Base-by-base conservation (phyloP, 176 grass and related monocot genomes). In the Lolium perenne region DNA sequence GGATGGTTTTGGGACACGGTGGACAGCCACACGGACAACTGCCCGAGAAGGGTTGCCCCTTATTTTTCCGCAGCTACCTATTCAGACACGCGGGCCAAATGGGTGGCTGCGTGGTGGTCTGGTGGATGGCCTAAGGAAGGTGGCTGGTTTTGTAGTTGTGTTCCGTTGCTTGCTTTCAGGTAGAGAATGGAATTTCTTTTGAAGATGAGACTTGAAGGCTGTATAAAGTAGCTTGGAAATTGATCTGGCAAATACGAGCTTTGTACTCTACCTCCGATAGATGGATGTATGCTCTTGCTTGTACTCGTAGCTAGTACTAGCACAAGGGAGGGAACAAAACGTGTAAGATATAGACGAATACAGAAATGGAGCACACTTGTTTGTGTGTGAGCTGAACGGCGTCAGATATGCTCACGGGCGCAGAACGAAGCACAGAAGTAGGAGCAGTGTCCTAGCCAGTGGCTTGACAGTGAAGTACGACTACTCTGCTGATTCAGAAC, bases 121-220 rank as follows among this genome's bases (percentile, higher is more conserved):
- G 32, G 32, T 35, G 32, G 32, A 35, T 35, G 32, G 32, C 32
- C 32, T 35, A 35, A 35, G 32, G 32, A 35, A 35, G 32, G 32
- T 35, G 32, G 32, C 48, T 68, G 20, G 32, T 29, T 75, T 75
- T 21, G 4, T n/a, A 8, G 47, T 16, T 43, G 67, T 49, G 68
- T 32, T 43, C 38, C 49, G 68, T 21, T 47, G 77, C 20, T 61
- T 82, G 51, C 83, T 77, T 90, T 72, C 16, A 20, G 51, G 73
- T 14, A 38, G 64, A 48, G 41, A 4, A 35, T 35, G 49, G 10
- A 58, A 53, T 35, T 25, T 35, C 18, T 25, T 15, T 18, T 50
- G 46, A 63, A 54, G 40, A 74, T 26, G 82, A 90, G 66, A 17
- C 84, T 87, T 83, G 57, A 80, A 87, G 89, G 67, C 56, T 66